Conservation (phyloP, 257 asterid species). For the Fraxinus anomala region DNA sequence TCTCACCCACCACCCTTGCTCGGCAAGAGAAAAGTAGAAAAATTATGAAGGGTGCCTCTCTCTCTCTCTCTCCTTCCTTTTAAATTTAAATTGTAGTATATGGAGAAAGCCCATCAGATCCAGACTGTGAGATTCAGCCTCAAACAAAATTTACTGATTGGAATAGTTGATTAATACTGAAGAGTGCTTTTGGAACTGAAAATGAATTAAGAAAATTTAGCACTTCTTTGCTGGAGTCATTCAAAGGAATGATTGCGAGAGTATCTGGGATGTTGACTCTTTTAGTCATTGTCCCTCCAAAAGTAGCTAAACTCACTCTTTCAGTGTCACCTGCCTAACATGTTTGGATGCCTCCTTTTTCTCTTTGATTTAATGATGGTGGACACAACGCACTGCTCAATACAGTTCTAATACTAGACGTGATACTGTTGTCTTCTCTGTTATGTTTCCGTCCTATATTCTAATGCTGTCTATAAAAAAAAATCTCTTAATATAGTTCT, state of each 20-base stretch:
- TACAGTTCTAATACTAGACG: background rate
- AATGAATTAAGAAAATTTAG: background rate
- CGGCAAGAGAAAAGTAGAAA: too few species aligned
- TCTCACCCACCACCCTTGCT: too few species aligned
- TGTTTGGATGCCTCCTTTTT: background rate
- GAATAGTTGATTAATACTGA: background rate
- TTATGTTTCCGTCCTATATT: too few species aligned
- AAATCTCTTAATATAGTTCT: too few species aligned
- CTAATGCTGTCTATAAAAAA: too few species aligned
- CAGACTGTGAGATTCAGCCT: too few species aligned
- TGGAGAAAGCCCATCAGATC: too few species aligned
- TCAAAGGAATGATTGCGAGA: background rate
- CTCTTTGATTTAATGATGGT: background rate
- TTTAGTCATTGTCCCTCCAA: background rate
- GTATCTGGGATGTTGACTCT: background rate
- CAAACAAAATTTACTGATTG: background rate
- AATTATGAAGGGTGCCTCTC: too few species aligned
- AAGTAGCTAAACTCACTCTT: background rate
- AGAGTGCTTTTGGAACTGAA: background rate
- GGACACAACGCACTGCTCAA: background rate
- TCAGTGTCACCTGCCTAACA: background rate
- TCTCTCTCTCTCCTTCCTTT: too few species aligned
- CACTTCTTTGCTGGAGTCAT: background rate
- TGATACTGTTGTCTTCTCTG: too few species aligned
- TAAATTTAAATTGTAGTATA: too few species aligned